Evolutionary conservation across 2,329 filamentous ascomycete genomes (phyloP).

Genomic region (Daldinia eschscholtzii): DNA sequence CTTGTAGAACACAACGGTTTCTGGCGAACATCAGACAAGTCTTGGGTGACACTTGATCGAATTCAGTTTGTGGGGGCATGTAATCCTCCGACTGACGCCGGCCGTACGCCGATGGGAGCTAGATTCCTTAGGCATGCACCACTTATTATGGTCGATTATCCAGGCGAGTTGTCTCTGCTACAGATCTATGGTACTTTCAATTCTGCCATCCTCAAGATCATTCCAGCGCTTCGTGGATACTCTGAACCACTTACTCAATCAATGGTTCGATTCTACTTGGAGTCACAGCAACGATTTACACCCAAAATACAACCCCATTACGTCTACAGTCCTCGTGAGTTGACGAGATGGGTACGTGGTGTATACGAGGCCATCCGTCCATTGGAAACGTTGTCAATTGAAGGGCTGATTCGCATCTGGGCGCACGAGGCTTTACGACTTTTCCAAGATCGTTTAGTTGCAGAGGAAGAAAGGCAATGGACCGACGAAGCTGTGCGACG

Average conservation of each 20-base stretch:
- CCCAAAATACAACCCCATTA: constrained; percentile 98
- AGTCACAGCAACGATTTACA: constrained; percentile 95
- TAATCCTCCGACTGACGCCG: constrained; percentile 97
- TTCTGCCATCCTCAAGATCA: constrained; percentile 93
- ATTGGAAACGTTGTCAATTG: constrained; percentile 86
- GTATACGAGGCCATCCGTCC: constrained; percentile 97
- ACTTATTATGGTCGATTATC: constrained; percentile 99
- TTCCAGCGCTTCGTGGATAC: constrained; percentile 94
- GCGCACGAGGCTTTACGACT: constrained; percentile 95
- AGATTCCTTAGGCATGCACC: constrained; percentile 96
- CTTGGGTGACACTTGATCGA: constrained; percentile 96
- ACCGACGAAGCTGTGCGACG: constrained; percentile 88
- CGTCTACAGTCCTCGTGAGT: constrained; percentile 97
- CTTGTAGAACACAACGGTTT: constrained; percentile 99
- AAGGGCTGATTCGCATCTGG: constrained; percentile 97
- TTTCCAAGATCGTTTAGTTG: constrained; percentile 97
- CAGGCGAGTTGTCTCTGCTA: constrained; percentile 90
- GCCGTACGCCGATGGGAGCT: constrained; percentile 92
- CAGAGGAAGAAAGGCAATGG: constrained; percentile 94
- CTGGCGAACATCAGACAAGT: constrained; percentile 97
- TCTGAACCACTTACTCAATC: constrained; percentile 93
- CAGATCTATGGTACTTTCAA: constrained; percentile 99
- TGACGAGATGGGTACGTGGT: constrained; percentile 97
- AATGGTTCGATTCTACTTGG: constrained; percentile 96
- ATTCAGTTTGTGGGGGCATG: constrained; percentile 99